phyloP scores from a whole-genome alignment of 208 protist species.

The Leishmania amazonensis region DNA sequence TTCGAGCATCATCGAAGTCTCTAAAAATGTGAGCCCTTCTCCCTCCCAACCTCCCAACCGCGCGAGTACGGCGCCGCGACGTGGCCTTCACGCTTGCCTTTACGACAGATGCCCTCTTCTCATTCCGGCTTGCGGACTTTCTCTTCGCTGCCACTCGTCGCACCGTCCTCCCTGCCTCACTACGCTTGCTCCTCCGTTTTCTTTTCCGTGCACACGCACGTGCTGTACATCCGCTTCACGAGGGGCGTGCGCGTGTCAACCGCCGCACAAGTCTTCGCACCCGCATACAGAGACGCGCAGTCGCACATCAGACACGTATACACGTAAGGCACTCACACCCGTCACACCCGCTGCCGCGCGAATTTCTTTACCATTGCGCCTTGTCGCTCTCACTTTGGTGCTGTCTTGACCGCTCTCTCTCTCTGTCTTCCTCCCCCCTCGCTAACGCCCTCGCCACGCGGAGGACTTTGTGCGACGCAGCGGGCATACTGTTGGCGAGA shows the following conservation, averaged over 20 bases:
- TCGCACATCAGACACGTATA: background rate
- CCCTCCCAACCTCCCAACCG: background rate
- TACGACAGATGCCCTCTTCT: background rate
- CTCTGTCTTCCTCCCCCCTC: background rate
- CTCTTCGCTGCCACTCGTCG: conserved; percentile 8
- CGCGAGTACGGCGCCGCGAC: background rate
- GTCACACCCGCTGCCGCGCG: no score
- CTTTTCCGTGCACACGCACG: background rate
- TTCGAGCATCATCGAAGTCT: background rate
- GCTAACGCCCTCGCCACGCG: background rate
- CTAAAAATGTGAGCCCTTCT: background rate
- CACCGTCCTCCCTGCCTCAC: background rate
- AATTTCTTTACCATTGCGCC: background rate
- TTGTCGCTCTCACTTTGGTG: background rate
- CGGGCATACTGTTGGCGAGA: background rate
- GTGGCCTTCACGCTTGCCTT: background rate
- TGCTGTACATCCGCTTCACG: background rate
- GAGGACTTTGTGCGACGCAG: background rate
- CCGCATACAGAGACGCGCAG: background rate
- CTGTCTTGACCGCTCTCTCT: background rate
- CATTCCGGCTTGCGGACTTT: background rate
- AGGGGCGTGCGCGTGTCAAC: background rate
- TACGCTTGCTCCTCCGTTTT: background rate
- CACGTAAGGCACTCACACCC: no score
- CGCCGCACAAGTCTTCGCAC: background rate